These are phyloP conservation scores for Trichoderma gamsii DNA, from an alignment of 495 filamentous ascomycete genomes.

Conservation along the genomic window DNA sequence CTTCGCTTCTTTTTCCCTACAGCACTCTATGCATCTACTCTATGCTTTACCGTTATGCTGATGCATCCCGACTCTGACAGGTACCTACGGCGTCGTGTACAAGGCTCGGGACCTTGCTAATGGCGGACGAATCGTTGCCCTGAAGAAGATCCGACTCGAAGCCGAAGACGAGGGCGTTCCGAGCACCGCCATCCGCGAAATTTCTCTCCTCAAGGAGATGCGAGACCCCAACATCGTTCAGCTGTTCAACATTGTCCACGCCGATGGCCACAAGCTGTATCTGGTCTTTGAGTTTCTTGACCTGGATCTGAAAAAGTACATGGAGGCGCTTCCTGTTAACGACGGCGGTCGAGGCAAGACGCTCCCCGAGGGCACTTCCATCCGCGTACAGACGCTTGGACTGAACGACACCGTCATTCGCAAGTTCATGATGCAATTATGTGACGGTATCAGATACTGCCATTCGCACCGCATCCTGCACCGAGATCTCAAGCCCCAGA, in stretches of 20 bases:
- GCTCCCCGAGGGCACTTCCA: slow-evolving; percentile 68
- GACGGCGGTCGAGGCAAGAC: slow-evolving; percentile 87
- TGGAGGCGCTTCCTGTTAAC: slow-evolving; percentile 89
- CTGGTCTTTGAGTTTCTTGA: slow-evolving; percentile 94
- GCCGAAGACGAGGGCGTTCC: slow-evolving; percentile 97
- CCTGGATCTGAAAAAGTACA: slow-evolving; percentile 94
- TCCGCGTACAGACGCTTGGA: slow-evolving; percentile 63
- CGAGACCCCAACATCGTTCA: slow-evolving; percentile 90
- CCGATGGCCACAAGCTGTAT: slow-evolving; percentile 94
- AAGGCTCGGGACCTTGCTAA: slow-evolving; percentile 79
- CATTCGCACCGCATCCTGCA: slow-evolving; percentile 93
- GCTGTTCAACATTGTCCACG: slow-evolving; percentile 91
- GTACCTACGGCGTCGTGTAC: slow-evolving; percentile 90
- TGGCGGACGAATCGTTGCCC: slow-evolving; percentile 75
- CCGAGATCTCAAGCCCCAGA: slow-evolving; percentile 96
- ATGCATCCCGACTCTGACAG: slow-evolving; percentile 35
- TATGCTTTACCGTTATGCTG: background rate
- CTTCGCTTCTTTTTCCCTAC: slow-evolving; percentile 7
- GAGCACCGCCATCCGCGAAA: slow-evolving; percentile 93
- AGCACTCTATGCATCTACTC: background rate
- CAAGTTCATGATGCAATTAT: slow-evolving; percentile 94
- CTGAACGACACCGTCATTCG: slow-evolving; percentile 88
- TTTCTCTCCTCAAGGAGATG: slow-evolving; percentile 95
- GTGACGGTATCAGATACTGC: slow-evolving; percentile 88
- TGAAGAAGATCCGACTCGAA: slow-evolving; percentile 98